A percentile compares a stretch with the other conserved stretches of the same genome.
phyloP scores from a whole-genome alignment of 441 rosid genomes.

The Jatropha multifida region DNA sequence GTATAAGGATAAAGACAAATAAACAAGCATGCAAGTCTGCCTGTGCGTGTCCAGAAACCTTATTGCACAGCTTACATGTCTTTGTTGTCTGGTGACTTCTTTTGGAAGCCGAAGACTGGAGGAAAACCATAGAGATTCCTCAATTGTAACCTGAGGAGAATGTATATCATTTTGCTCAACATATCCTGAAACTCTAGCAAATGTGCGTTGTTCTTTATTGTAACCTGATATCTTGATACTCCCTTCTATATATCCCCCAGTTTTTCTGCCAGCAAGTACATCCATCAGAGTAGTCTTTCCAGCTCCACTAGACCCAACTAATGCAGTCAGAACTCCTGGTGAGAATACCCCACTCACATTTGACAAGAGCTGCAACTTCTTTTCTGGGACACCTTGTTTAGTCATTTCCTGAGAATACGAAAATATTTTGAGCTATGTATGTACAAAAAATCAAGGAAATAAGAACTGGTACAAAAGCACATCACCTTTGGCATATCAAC shows the following conservation, averaged over 20 bases:
- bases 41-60: not conserved
- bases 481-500: slow-evolving; percentile 95
- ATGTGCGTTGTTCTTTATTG: slow-evolving; percentile 73
- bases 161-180: slow-evolving; percentile 97
- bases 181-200: slow-evolving; percentile 91
- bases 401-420: slow-evolving; percentile 67
- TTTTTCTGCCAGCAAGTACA: slow-evolving; percentile 96
- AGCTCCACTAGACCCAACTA: slow-evolving; percentile 97
- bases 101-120: slow-evolving; percentile 84
- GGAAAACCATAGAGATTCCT: slow-evolving; percentile 92
- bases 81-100: slow-evolving; percentile 65
- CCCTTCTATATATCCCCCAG: slow-evolving; percentile 91
- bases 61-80: slow-evolving; percentile 43
- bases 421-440: slow-evolving; percentile 5
- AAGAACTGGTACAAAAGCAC: slow-evolving; percentile 16
- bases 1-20: slow-evolving; percentile 3
- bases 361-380: slow-evolving; percentile 67
- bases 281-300: slow-evolving; percentile 98
- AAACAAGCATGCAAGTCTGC: not conserved
- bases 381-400: slow-evolving; percentile 66
- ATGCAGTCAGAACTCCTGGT: slow-evolving; percentile 90
- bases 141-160: slow-evolving; percentile 95
- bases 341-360: slow-evolving; percentile 88
- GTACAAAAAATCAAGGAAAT: not conserved
- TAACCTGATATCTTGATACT: slow-evolving; percentile 81